Base-by-base conservation (phyloP, 148 eudicot species). In the Vaccinium vitisidaea region DNA sequence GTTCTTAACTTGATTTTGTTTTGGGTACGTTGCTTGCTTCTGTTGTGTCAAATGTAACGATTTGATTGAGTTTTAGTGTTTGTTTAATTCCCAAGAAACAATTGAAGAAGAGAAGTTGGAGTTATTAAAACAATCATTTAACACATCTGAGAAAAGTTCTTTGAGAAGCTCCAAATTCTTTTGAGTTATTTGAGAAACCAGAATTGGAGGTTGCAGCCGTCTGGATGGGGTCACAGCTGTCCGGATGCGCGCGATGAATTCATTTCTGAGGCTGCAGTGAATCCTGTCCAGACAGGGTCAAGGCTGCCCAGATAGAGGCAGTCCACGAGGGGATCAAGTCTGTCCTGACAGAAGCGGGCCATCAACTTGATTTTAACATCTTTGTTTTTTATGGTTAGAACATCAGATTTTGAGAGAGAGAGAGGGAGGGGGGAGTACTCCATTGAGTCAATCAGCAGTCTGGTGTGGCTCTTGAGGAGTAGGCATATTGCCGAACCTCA, bases 11-110 rank as follows among this genome's bases (percentile, higher is more conserved):
- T 56, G 32, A 6, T 53, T 36, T 23, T 18, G 0, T 32, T 54
- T n/a, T 11, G 5, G 43, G n/a, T 15, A 23, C 53, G 79, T 69
- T 83, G 27, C 79, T 69, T 83, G 27, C 79, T 83, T 71, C 23
- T 50, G 63, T 50, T 36, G 67, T n/a, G 69, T 74, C 67, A 74
- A 19, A 54, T 54, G 56, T 32, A 69, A 54, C 54, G 79, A 27
- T 67, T 67, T 48, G 30, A 48, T 81, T 61, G 55, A 52, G 77
- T 23, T 82, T 69, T 50, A 18, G 61, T 52, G 46, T 82, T 71
- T 63, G 39, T 50, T 50, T 18, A 50, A 70, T 82, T 67, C 27
- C 25, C 84, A 69, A 50, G 4, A 36, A 36, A 36, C 39, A 30
- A 18, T 25, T 9, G 43, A 74, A 82, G 50, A 23, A 67, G 46